Evolutionary conservation across 768 basidiomycete species (phyloP), one percentile per base, ranked within the genome.

Genomic region (Coprinopsis cinerea): DNA sequence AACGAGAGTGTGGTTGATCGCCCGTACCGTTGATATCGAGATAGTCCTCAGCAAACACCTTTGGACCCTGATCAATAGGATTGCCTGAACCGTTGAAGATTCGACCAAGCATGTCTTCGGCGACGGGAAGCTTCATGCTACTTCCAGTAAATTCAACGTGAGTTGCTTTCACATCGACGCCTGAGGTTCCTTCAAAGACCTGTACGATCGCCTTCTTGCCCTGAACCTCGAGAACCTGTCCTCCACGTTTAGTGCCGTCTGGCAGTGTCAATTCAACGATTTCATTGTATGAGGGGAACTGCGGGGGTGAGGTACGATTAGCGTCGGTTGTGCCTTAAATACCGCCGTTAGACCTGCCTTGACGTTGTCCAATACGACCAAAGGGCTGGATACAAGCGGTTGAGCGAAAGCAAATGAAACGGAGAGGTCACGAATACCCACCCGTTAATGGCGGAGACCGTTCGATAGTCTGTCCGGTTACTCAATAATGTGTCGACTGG

Each of bases 161-260:
- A 2, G 96, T 99, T 13, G 89, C 80, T 65, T 94, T 95, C 60
- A 98, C 96, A 66, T 99, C 96, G 37, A 98, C 88, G 28, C 96
- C 96, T 9, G 93, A 81, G 2, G 96, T 99, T 45, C 96, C 96
- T 67, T 99, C 96, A 59, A 99, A 99, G 53, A 99, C 95, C 66
- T 99, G 96, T 17, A 99, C 95, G 61, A 99, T 92, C 35, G 96
- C 96, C 65, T 98, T 98, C 77, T 94, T 96, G 48, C 96, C 96
- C 64, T 91, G 87, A 34, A 99, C 93, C 67, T 99, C 96, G 43
- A 99, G 82, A 10, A 98, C 95, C 68, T 98, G 96, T 24, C 96
- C 96, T 15, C 93, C 93, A 57, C 96, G 88, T 63, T 85, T 89
- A 24, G 92, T 77, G 13, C 96, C 96, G 66, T 99, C 95, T 7